Conservation (phyloP, 306 rosid genomes). For the Amphicarpaea edgeworthii region DNA sequence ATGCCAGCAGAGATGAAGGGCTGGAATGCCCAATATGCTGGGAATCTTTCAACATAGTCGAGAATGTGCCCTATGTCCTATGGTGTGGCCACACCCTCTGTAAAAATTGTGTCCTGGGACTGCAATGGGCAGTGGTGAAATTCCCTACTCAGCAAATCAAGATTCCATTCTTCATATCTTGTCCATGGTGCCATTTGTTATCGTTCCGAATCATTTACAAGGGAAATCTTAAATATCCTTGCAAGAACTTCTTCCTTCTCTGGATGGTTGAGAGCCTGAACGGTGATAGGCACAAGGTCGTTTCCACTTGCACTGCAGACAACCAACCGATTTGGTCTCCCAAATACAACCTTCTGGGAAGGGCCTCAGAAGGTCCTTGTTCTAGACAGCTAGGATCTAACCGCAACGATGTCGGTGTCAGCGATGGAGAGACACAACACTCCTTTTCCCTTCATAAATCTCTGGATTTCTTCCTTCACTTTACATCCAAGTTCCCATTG, state of each 20-base stretch:
- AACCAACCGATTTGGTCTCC: constrained; percentile 59
- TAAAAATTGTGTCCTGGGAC: constrained; percentile 88
- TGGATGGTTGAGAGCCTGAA: constrained; percentile 97
- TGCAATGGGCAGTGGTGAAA: constrained; percentile 82
- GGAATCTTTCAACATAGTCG: constrained; percentile 95
- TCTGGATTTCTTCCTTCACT: constrained; percentile 77
- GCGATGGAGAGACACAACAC: constrained; percentile 50
- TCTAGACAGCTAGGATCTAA: constrained; percentile 52
- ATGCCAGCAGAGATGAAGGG: constrained; percentile 80
- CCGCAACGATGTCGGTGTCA: constrained; percentile 42
- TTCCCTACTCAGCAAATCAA: constrained; percentile 71
- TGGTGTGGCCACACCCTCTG: constrained; percentile 98
- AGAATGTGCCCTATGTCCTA: constrained; percentile 91
- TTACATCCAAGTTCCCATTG: constrained; percentile 84
- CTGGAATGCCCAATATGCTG: constrained; percentile 94
- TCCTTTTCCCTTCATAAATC: constrained; percentile 66
- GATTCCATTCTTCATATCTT: constrained; percentile 74
- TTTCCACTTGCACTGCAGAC: constrained; percentile 58
- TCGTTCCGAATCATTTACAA: constrained; percentile 78
- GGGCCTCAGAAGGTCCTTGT: constrained; percentile 50
- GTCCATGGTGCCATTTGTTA: constrained; percentile 90
- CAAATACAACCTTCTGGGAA: constrained; percentile 55
- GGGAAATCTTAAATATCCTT: constrained; percentile 79
- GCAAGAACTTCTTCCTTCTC: constrained; percentile 86
- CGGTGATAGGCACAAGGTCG: constrained; percentile 68